Conservation (phyloP, 139 green algal genomes). For the Nannochloris sp. region DNA sequence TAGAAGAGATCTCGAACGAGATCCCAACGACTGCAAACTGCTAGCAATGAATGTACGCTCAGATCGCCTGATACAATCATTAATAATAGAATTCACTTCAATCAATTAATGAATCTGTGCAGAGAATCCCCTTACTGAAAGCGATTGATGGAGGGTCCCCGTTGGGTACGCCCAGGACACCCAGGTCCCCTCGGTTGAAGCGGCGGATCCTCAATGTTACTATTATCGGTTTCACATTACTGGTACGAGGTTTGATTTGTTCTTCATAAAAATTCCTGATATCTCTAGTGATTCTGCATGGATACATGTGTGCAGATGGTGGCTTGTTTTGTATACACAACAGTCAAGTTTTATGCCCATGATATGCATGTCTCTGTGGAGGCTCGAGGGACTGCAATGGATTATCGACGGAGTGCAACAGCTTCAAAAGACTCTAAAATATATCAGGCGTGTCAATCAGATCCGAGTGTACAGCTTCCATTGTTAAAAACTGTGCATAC, state of each 20-base stretch:
- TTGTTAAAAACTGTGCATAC: background rate
- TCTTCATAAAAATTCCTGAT: no score
- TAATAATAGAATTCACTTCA: no score
- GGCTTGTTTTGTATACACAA: background rate
- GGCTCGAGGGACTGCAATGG: no score
- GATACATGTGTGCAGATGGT: background rate
- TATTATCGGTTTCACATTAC: no score
- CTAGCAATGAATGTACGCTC: background rate
- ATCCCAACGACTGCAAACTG: background rate
- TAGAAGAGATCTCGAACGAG: constrained; percentile 1
- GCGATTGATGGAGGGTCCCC: background rate
- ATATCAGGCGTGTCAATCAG: background rate
- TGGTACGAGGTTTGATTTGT: no score
- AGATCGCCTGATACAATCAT: background rate
- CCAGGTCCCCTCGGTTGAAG: background rate
- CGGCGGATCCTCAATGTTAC: no score
- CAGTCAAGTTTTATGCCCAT: background rate
- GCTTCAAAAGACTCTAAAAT: background rate
- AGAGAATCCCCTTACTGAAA: constrained; percentile 2
- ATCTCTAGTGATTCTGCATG: no score
- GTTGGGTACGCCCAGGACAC: background rate
- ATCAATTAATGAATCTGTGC: background rate
- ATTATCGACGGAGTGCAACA: no score
- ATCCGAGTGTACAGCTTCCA: background rate
- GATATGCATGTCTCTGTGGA: background rate